phyloP scores from a whole-genome alignment of 768 basidiomycete genomes.

The Piloderma croceum region DNA sequence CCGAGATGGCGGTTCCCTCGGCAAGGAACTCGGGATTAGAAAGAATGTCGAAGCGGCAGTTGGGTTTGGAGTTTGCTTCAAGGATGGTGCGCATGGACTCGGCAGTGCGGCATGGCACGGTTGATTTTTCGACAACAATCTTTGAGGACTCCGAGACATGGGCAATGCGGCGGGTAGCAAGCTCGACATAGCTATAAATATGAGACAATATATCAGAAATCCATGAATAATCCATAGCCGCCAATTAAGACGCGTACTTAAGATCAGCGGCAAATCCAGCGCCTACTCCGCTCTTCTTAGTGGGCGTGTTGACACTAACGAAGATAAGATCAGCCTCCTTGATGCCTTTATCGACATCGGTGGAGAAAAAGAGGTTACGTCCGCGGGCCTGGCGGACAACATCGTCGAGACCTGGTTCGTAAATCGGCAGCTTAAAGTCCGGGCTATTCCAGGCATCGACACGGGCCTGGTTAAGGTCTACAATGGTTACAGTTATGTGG shows the following conservation, averaged over 20 bases:
- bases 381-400: conserved; percentile 86
- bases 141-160: conserved; percentile 85
- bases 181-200: conserved; percentile 80
- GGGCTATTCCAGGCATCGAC: conserved; percentile 95
- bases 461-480: conserved; percentile 91
- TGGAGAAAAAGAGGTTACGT: conserved; percentile 95
- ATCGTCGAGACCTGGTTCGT: conserved; percentile 92
- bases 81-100: conserved; percentile 99
- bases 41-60: conserved; percentile 92
- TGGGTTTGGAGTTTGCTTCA: conserved; percentile 93
- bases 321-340: conserved; percentile 96
- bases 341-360: conserved; percentile 90
- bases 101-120: conserved; percentile 96
- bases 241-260: conserved; percentile 56
- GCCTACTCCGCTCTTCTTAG: conserved; percentile 96
- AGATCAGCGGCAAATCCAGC: conserved; percentile 98
- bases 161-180: conserved; percentile 94
- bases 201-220: conserved; percentile 2
- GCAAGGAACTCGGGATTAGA: conserved; percentile 99
- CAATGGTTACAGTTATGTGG: conserved; percentile 91
- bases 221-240: too few species aligned
- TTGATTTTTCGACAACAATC: conserved; percentile 99
- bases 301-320: conserved; percentile 97
- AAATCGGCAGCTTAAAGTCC: conserved; percentile 86
- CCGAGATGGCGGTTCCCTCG: conserved; percentile 92